Base-by-base conservation (phyloP, 805 yeast species). In the Myxozyma neglecta region DNA sequence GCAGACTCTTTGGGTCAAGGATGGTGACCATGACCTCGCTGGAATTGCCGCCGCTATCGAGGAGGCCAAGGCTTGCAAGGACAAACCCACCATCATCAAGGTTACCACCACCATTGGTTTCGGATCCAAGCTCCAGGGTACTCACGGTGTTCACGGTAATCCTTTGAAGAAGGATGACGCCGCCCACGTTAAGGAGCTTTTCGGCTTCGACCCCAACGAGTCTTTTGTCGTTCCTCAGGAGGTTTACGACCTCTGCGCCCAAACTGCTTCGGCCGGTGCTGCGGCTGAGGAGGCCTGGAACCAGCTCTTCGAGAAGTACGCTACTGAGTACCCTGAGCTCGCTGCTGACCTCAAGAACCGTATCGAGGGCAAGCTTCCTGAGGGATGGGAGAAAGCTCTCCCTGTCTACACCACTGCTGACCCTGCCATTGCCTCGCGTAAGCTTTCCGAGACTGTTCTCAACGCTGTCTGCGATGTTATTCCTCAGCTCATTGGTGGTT, bases 401-500 rank as follows among this genome's bases (percentile, higher is more conserved):
- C 99, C 99, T 71, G 75, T 79, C 47, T 94, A 87, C 85, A 84
- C 87, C 57, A 82, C 96, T 61, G 70, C 74, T 39, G 99, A 93
- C 80, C 77, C 81, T 70, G 87, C 97, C 53, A 81, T 91, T 70
- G 99, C 99, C 66, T 84, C 97, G 64, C 89, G 99, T 84, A 93
- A 93, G 83, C 81, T 91, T 73, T 88, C 96, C 56, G 97, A 93
- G 82, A 81, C 81, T 69, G 90, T 87, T 45, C 79, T 93, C 72
- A 80, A 82, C 70, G 77, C 80, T 67, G 77, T 93, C 70, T 81
- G 82, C 71, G 82, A 81, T 34, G 83, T 70, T 50, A 69, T 93
- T 57, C 98, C 98, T 59, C 97, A 91, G 82, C 80, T 93, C 67
- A 79, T 93, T 73, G 97, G 97, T 80, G 99, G 99, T 74, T 92